Conservation (phyloP, 2,329 filamentous ascomycete species). For the Beauveria brongniartii region DNA sequence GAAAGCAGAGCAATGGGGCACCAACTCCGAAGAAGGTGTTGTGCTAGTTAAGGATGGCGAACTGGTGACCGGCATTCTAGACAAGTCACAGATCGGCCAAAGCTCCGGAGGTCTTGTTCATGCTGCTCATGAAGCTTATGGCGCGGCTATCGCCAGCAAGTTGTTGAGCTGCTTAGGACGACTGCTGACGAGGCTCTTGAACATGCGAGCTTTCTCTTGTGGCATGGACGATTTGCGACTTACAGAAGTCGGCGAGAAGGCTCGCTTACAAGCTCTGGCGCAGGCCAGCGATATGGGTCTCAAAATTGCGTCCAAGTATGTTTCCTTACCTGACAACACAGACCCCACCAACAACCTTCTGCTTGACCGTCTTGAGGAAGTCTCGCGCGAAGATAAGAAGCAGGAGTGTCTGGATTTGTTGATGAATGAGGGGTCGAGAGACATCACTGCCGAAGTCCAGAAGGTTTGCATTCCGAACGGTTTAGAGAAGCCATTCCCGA, state of each 20-base stretch:
- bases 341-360: constrained; percentile 63
- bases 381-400: constrained; percentile 83
- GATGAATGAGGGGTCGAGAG: constrained; percentile 62
- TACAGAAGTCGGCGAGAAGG: constrained; percentile 67
- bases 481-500: constrained; percentile 85
- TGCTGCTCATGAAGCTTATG: constrained; percentile 87
- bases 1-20: constrained; percentile 70
- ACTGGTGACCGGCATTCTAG: constrained; percentile 81
- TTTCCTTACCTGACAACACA: constrained; percentile 64
- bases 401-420: constrained; percentile 84
- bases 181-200: constrained; percentile 78
- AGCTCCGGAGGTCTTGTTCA: constrained; percentile 82
- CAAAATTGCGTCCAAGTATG: constrained; percentile 77
- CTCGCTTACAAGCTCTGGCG: constrained; percentile 59
- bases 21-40: constrained; percentile 64
- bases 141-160: constrained; percentile 76
- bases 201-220: constrained; percentile 93
- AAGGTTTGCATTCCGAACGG: constrained; percentile 70
- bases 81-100: constrained; percentile 91
- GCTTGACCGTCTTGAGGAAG: constrained; percentile 72
- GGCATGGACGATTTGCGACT: constrained; percentile 93
- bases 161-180: constrained; percentile 84
- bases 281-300: constrained; percentile 64
- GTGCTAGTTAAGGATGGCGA: constrained; percentile 84
- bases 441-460: constrained; percentile 73